phyloP scores from a whole-genome alignment of 768 basidiomycete genomes.

The Macrolepiota dolichaula region DNA sequence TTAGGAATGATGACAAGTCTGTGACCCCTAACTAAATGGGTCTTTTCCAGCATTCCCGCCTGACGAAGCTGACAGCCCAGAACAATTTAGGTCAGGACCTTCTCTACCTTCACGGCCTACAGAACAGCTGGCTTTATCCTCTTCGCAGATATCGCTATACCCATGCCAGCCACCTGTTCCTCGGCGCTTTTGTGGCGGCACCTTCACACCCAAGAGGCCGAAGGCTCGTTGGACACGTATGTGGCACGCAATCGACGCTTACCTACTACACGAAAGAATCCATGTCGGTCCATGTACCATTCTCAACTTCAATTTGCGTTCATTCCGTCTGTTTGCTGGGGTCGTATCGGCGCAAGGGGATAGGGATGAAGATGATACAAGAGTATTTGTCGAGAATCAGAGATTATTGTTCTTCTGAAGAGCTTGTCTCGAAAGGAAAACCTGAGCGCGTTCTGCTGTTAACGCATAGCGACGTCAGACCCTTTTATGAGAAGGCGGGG shows the following conservation, averaged over 20 bases:
- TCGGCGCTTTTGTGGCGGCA: conserved; percentile 52
- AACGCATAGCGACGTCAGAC: conserved; percentile 52
- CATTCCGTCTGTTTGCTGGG: conserved; percentile 63
- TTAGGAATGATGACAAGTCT: background rate
- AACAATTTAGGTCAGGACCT: conserved; percentile 45
- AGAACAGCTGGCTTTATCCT: background rate
- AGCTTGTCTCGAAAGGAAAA: conserved; percentile 27
- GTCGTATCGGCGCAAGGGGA: conserved; percentile 37
- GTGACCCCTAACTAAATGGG: background rate
- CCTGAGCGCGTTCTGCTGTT: conserved; percentile 47
- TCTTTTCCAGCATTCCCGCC: conserved; percentile 46
- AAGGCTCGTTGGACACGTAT: conserved; percentile 60
- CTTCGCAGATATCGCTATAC: conserved; percentile 39
- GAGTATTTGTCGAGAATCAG: conserved; percentile 54
- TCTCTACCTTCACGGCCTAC: background rate
- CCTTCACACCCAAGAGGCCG: conserved; percentile 18
- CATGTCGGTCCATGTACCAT: conserved; percentile 61
- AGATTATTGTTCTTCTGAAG: conserved; percentile 20
- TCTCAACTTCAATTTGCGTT: conserved; percentile 53
- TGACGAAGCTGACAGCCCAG: conserved; percentile 60
- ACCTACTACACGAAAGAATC: conserved; percentile 56
- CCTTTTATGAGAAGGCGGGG: conserved; percentile 59
- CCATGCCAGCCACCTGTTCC: conserved; percentile 56
- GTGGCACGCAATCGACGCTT: conserved; percentile 56
- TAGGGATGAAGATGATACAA: conserved; percentile 51